phyloP scores from a whole-genome alignment of 176 grass and related monocot genomes.

The Avena insularis region DNA sequence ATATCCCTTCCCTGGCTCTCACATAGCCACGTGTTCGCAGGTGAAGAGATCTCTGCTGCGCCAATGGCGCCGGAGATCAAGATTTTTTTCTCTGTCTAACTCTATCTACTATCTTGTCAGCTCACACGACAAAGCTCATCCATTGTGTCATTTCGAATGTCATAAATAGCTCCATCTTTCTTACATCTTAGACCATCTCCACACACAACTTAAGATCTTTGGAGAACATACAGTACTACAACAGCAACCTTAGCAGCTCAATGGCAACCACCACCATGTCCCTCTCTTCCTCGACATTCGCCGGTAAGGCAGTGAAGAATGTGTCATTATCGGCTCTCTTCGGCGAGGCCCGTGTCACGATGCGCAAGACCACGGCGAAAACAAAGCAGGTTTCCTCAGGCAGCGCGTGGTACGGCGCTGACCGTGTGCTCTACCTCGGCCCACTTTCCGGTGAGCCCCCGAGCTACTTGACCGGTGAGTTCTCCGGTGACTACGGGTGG shows the following conservation, averaged over 20 bases:
- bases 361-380: no score
- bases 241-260: background rate
- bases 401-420: no score
- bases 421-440: no score
- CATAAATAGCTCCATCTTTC: conserved; percentile 28
- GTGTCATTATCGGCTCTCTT: no score
- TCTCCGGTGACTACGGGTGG: no score
- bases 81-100: background rate
- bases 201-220: background rate
- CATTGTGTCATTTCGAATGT: background rate
- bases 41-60: background rate
- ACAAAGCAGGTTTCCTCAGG: no score
- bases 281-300: conserved; percentile 32
- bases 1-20: background rate
- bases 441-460: no score
- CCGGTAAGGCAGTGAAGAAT: no score
- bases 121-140: background rate
- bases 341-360: no score
- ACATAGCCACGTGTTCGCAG: background rate
- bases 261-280: conserved; percentile 68
- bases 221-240: background rate
- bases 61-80: conserved; percentile 36
- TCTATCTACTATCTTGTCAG: background rate
- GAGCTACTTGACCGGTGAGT: no score
- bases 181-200: conserved; percentile 15